These are phyloP conservation scores for Phlebiopsis flavidoalba DNA, from an alignment of 768 basidiomycete species.

Conservation along the genomic window DNA sequence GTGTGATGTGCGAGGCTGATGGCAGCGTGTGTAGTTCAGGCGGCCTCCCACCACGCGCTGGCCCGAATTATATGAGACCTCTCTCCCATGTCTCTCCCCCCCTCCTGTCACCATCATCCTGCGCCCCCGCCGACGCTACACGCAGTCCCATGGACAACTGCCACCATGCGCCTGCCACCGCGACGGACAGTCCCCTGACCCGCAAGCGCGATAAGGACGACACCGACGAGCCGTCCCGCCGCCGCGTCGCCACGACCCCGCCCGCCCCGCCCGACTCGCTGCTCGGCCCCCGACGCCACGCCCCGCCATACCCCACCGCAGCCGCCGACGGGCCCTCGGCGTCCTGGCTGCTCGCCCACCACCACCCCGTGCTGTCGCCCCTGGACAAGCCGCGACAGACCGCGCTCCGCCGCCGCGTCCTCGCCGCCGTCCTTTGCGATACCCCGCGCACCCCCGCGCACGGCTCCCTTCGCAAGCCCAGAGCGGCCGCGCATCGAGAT, in stretches of 20 bases:
- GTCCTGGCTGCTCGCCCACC: conserved; percentile 23
- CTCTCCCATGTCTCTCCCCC: conserved; percentile 14
- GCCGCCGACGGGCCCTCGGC: conserved; percentile 33
- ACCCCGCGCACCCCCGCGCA: conserved; percentile 18
- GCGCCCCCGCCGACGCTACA: conserved; percentile 11
- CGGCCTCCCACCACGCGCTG: conserved; percentile 29
- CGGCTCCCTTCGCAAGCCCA: conserved; percentile 21
- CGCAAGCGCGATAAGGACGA: conserved; percentile 72
- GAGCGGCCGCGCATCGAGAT: conserved; percentile 27
- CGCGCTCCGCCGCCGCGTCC: conserved; percentile 17
- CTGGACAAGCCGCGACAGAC: conserved; percentile 7
- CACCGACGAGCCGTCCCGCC: conserved; percentile 33
- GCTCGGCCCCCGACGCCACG: conserved; percentile 27
- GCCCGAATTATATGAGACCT: conserved; percentile 31
- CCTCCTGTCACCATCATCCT: conserved; percentile 26
- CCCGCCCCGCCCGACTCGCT: conserved; percentile 29
- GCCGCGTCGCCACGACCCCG: conserved; percentile 6
- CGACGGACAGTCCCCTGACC: conserved; percentile 35
- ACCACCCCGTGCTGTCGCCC: conserved; percentile 9
- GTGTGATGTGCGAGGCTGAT: conserved; percentile 2
- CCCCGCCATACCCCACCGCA: conserved; percentile 23
- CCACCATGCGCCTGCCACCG: conserved; percentile 43
- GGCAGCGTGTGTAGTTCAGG: conserved; percentile 17
- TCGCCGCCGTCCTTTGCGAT: conserved; percentile 26
- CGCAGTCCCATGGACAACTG: conserved; percentile 54